These are phyloP conservation scores for Diplodia corticola DNA, from an alignment of 2,329 filamentous ascomycete genomes.

Conservation along the genomic window DNA sequence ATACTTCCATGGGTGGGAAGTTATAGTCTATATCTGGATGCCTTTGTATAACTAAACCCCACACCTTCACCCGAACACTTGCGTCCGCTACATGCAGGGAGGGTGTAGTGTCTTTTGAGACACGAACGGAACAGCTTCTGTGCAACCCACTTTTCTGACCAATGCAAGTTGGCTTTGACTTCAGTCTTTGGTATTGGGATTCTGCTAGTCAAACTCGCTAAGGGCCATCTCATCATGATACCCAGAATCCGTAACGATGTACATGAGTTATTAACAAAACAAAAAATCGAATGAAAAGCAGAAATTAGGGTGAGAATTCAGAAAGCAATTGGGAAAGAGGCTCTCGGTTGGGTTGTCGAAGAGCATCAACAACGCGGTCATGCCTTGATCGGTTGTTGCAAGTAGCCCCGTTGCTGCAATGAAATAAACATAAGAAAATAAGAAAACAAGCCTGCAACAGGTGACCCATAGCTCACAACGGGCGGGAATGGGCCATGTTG, in stretches of 20 bases:
- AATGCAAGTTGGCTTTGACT: not conserved
- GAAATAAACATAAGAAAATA: not conserved
- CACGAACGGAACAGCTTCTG: too few species aligned
- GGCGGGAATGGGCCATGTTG: too few species aligned
- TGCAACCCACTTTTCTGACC: not conserved
- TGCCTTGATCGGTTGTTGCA: not conserved
- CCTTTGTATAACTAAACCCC: too few species aligned
- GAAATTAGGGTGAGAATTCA: not conserved
- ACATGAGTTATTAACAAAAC: not conserved
- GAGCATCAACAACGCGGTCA: not conserved
- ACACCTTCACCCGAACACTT: too few species aligned
- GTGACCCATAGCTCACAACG: not conserved
- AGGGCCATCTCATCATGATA: slow-evolving; percentile 9
- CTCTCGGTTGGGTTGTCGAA: not conserved
- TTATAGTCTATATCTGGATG: too few species aligned
- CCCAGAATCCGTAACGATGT: slow-evolving; percentile 2
- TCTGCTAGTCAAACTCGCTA: slow-evolving; percentile 4
- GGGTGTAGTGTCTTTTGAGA: too few species aligned
- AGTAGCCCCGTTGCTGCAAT: not conserved
- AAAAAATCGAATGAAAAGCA: not conserved
- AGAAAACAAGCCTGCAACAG: not conserved
- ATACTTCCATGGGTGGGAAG: too few species aligned
- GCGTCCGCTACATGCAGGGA: too few species aligned
- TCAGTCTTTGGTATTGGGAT: not conserved
- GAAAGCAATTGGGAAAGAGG: not conserved